Percentiles rank a stretch among this genome's conserved stretches.
These are phyloP conservation scores for Dipteronia dyeriana DNA, from an alignment of 345 rosid species.

Conservation along the genomic window DNA sequence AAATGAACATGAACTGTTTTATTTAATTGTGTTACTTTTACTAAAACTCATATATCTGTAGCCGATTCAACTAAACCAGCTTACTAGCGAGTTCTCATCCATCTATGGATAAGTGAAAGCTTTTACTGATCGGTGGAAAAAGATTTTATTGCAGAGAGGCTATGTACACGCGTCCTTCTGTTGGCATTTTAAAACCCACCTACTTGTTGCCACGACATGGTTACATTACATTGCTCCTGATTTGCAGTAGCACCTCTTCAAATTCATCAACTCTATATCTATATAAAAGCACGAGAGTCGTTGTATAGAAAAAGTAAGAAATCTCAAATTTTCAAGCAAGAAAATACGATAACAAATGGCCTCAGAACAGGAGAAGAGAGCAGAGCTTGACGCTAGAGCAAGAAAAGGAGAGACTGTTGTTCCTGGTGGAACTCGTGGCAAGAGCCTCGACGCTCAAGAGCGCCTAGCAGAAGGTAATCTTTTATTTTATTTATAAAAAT, in stretches of 20 bases:
- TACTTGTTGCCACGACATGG: conserved; percentile 26
- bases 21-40: too few relatives aligned
- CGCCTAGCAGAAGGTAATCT: conserved; percentile 51
- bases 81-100: too few relatives aligned
- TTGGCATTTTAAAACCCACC: conserved; percentile 15
- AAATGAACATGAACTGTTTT: too few relatives aligned
- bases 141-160: not conserved
- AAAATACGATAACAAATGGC: conserved; percentile 29
- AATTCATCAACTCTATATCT: too few relatives aligned
- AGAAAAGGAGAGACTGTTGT: conserved; percentile 60
- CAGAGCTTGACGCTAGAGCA: conserved; percentile 46
- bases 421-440: conserved; percentile 63
- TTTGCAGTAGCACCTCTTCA: too few relatives aligned
- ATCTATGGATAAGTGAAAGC: not conserved
- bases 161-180: not conserved
- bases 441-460: conserved; percentile 66
- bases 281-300: too few relatives aligned
- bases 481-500: too few relatives aligned
- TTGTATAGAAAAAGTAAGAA: too few relatives aligned
- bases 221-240: not conserved
- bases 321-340: not conserved
- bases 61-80: too few relatives aligned
- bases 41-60: too few relatives aligned
- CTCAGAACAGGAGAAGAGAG: conserved; percentile 36
- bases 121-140: not conserved